Percentiles rank a stretch among this genome's conserved stretches.
phyloP scores from a whole-genome alignment of 352 stramenopile genomes.

The Phytophthora nicotianae region DNA sequence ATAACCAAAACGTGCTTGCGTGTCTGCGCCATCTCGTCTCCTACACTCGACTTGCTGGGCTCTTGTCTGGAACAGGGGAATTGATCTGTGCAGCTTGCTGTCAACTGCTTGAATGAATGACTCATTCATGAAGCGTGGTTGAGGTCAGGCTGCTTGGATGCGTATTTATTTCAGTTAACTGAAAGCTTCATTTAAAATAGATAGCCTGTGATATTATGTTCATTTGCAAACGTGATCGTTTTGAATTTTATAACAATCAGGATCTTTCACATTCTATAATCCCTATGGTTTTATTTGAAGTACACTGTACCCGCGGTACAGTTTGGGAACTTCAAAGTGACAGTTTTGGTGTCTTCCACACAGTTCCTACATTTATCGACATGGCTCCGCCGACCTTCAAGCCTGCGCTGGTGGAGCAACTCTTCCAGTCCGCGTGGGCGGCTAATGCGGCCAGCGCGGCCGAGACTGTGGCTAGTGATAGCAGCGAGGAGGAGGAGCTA shows the following conservation, averaged over 20 bases:
- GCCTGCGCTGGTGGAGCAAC: slow-evolving; percentile 66
- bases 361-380: not conserved
- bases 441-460: slow-evolving; percentile 32
- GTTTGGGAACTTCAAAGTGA: no score
- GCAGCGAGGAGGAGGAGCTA: slow-evolving; percentile 49
- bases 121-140: slow-evolving; percentile 20
- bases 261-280: no score
- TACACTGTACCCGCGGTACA: no score
- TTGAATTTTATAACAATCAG: not conserved
- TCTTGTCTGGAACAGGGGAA: slow-evolving; percentile 2
- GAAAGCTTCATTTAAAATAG: not conserved
- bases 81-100: slow-evolving; percentile 17
- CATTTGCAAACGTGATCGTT: not conserved
- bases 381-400: slow-evolving; percentile 55
- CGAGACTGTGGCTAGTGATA: slow-evolving; percentile 31
- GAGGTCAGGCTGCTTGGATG: slow-evolving; percentile 12
- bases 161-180: slow-evolving; percentile 4
- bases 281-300: no score
- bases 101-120: slow-evolving; percentile 6
- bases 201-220: not conserved
- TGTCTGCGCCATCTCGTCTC: slow-evolving; percentile 32
- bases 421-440: slow-evolving; percentile 72
- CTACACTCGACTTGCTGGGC: not conserved
- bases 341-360: not conserved
- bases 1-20: slow-evolving; percentile 65